Base-by-base conservation (phyloP, 1,284 basidiomycete species). In the Puccinia coronata region DNA sequence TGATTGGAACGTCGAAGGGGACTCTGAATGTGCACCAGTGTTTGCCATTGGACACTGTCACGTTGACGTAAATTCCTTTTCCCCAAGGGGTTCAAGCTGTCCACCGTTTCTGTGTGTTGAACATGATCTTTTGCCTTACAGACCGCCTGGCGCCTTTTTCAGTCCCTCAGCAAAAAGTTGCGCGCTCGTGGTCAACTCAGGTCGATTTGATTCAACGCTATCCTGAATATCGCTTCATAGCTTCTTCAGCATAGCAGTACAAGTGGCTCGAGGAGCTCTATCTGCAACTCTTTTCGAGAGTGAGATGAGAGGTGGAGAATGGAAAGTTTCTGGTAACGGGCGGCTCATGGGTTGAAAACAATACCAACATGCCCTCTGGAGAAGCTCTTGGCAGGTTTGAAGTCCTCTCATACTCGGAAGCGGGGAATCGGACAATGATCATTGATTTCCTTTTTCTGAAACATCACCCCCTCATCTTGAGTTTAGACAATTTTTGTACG, bases 131-230 rank as follows among this genome's bases (percentile, higher is more conserved):
- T 73, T 59, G 79, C 61, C 25, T 70, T 43, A 47, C 47, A 84
- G 47, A 78, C 84, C 65, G 84, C 85, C 69, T 89, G 91, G 92
- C 87, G 96, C 95, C 95, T 0, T 97, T 95, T 88, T 90, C 90
- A 14, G 94, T 93, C 25, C 98, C 96, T 0, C 95, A 97, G 86
- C 96, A 99, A 87, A 98, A 98, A 87, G 92, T 94, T 14, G 96
- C 96, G 0, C 90, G 96, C 57, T 96, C 93, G 0, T 98, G 95
- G 95, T 92, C 94, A 11, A 85, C 85, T 0, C 93, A 96, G 87
- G 88, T 96, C 31, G 94, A 98, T 85, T 90, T 98, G 73, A 98
- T 98, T 92, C 92, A 96, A 36, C 91, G 96, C 34, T 99, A 96
- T 86, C 94, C 95, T 0, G 96, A 99, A 86, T 94, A 97, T 85